Conservation (phyloP, 768 basidiomycete species). For the Daedaleopsis nitida region DNA sequence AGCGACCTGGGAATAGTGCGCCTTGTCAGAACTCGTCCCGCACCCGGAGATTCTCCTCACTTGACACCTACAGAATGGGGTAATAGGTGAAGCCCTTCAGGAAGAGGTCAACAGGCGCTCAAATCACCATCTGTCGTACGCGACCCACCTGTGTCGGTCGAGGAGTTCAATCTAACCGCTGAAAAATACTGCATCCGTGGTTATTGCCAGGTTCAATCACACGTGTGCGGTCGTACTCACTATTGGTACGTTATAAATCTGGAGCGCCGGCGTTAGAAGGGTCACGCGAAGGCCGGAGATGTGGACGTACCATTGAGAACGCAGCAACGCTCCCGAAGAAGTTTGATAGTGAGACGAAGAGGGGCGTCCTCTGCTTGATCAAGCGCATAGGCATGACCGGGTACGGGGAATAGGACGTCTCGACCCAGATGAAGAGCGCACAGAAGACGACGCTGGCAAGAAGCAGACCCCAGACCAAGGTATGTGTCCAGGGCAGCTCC, state of each 20-base stretch:
- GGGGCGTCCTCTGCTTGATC: constrained; percentile 74
- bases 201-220: constrained; percentile 7
- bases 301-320: constrained; percentile 68
- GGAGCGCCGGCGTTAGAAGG: constrained; percentile 1
- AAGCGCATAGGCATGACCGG: constrained; percentile 91
- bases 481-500: constrained; percentile 74
- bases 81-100: constrained; percentile 78
- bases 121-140: constrained; percentile 2
- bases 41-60: neutral
- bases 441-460: constrained; percentile 54
- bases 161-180: constrained; percentile 69
- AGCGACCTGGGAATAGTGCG: constrained; percentile 52
- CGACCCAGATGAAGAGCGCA: constrained; percentile 71
- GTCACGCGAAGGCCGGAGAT: constrained; percentile 7
- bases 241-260: constrained; percentile 87
- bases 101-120: neutral
- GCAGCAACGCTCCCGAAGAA: constrained; percentile 75
- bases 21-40: neutral
- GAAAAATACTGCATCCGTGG: constrained; percentile 66
- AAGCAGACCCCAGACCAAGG: constrained; percentile 70
- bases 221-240: constrained; percentile 39
- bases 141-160: constrained; percentile 69
- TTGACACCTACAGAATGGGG: constrained; percentile 76
- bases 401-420: constrained; percentile 74
- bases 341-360: constrained; percentile 80